Percentiles rank a stretch among this genome's conserved stretches.
These are phyloP conservation scores for Zizania palustris DNA, from an alignment of 202 grass and related monocot species.

Conservation along the genomic window DNA sequence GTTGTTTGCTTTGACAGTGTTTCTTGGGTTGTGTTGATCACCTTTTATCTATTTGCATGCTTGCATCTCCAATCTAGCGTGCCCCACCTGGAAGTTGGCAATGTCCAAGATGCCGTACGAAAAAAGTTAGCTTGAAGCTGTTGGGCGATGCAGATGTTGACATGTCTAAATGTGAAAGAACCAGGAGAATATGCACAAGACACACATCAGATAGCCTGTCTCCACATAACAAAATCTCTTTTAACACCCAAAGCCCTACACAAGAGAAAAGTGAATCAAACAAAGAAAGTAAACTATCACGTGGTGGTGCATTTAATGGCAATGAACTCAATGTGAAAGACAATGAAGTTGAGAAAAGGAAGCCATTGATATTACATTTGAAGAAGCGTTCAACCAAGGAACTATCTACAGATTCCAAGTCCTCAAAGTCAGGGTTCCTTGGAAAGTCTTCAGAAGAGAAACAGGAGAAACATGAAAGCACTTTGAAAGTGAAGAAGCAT, in stretches of 20 bases:
- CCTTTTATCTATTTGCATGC: slow-evolving; percentile 45
- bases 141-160: slow-evolving; percentile 50
- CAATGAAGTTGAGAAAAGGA: slow-evolving; percentile 54
- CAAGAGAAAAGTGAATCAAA: slow-evolving; percentile 55
- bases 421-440: slow-evolving; percentile 45
- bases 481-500: slow-evolving; percentile 59
- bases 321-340: slow-evolving; percentile 38
- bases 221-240: slow-evolving; percentile 52
- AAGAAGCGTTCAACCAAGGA: slow-evolving; percentile 56
- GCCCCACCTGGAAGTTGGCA: slow-evolving; percentile 86
- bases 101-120: slow-evolving; percentile 70
- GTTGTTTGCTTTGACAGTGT: slow-evolving; percentile 21
- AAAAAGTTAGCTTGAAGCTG: slow-evolving; percentile 62
- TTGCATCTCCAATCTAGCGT: slow-evolving; percentile 53
- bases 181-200: slow-evolving; percentile 52
- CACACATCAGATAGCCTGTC: slow-evolving; percentile 50
- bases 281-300: slow-evolving; percentile 59
- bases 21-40: slow-evolving; percentile 21
- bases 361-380: slow-evolving; percentile 48
- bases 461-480: slow-evolving; percentile 53
- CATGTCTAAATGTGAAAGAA: slow-evolving; percentile 70
- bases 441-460: slow-evolving; percentile 68
- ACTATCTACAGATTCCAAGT: slow-evolving; percentile 44
- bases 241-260: slow-evolving; percentile 47
- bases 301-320: slow-evolving; percentile 36